These are phyloP conservation scores for Lodderomyces jiufengensis DNA, from an alignment of 1,139 yeast genomes.

Conservation along the genomic window DNA sequence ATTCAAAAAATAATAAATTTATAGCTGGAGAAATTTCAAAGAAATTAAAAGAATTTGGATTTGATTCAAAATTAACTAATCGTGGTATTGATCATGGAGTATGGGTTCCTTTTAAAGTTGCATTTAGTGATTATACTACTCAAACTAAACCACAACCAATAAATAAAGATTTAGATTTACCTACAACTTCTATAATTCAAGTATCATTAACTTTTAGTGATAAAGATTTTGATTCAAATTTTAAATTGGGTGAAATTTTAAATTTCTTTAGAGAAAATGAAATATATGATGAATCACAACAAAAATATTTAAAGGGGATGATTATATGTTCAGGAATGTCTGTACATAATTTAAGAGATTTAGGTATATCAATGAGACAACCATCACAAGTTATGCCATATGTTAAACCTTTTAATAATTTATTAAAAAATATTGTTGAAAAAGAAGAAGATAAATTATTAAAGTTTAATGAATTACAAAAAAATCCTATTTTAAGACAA, in stretches of 20 bases:
- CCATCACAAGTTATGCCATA: conserved; percentile 40
- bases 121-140: conserved; percentile 48
- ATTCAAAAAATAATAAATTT: conserved; percentile 37
- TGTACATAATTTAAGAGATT: conserved; percentile 68
- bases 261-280: conserved; percentile 46
- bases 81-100: conserved; percentile 81
- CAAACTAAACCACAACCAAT: conserved; percentile 14
- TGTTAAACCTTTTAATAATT: conserved; percentile 44
- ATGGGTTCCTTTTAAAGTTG: conserved; percentile 77
- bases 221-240: conserved; percentile 45
- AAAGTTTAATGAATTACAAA: conserved; percentile 13
- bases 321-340: conserved; percentile 72
- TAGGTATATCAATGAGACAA: conserved; percentile 22
- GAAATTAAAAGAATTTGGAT: conserved; percentile 39
- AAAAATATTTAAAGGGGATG: conserved; percentile 38
- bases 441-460: conserved; percentile 12
- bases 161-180: conserved; percentile 43
- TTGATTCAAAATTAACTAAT: conserved; percentile 39
- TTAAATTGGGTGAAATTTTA: conserved; percentile 54
- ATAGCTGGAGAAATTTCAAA: conserved; percentile 45
- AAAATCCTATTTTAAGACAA: conserved; percentile 32
- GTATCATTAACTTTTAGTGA: conserved; percentile 55
- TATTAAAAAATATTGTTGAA: conserved; percentile 36
- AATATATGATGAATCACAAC: conserved; percentile 28
- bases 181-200: conserved; percentile 51